These are phyloP conservation scores for Hanseniaspora singularis DNA, from an alignment of 805 yeast genomes.

Conservation along the genomic window DNA sequence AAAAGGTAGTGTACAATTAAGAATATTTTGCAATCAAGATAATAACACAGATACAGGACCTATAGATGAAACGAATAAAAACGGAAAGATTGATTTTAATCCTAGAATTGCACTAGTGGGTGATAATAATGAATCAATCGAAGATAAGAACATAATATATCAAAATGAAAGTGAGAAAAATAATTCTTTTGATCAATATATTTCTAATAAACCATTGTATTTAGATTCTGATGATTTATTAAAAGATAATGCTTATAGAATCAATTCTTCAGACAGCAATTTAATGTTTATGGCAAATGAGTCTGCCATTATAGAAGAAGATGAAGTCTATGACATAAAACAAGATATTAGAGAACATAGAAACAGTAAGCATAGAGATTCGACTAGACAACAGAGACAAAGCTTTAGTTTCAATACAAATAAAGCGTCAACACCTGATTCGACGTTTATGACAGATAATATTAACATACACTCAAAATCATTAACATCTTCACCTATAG, in stretches of 20 bases:
- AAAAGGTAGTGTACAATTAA: constrained; percentile 27
- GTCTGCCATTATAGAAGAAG: constrained; percentile 16
- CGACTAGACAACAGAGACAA: too few species aligned
- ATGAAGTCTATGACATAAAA: constrained; percentile 1
- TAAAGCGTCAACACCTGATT: too few species aligned
- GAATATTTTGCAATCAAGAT: constrained; percentile 26
- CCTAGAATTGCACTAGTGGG: background rate
- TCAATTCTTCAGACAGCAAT: constrained; percentile 6
- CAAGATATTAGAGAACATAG: too few species aligned
- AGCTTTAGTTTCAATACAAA: too few species aligned
- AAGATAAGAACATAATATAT: background rate
- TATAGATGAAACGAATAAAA: too few species aligned
- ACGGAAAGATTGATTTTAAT: too few species aligned
- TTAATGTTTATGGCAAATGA: constrained; percentile 13
- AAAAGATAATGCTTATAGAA: constrained; percentile 7
- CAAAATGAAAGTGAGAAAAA: background rate
- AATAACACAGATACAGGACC: constrained; percentile 20
- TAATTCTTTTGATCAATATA: constrained; percentile 17
- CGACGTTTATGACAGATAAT: too few species aligned
- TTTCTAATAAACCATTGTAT: constrained; percentile 10
- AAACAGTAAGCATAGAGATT: too few species aligned
- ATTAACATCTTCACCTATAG: background rate
- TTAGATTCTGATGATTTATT: constrained; percentile 13
- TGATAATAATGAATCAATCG: background rate
- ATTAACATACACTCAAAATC: background rate